phyloP scores from a whole-genome alignment of 73 alveolate genomes.

The Tetrahymena elliotti region DNA sequence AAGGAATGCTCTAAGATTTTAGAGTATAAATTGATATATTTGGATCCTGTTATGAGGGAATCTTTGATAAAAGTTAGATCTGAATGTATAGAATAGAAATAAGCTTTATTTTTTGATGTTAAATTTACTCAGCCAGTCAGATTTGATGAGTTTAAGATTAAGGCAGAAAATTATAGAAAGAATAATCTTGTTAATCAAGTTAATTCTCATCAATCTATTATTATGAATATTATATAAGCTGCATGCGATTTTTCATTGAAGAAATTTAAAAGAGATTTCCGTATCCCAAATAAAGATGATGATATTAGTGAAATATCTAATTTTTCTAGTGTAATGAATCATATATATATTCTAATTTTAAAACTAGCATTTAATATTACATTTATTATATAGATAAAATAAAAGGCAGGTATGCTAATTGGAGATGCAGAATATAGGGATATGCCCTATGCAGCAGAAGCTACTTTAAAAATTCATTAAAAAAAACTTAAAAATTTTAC shows the following conservation, averaged over 20 bases:
- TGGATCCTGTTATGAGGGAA: background rate
- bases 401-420: constrained; percentile 65
- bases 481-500: constrained; percentile 84
- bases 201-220: background rate
- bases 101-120: background rate
- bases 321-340: background rate
- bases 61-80: background rate
- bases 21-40: background rate
- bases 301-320: constrained; percentile 41
- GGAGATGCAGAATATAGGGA: constrained; percentile 76
- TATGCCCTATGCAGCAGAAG: constrained; percentile 96
- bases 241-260: constrained; percentile 44
- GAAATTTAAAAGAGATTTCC: constrained; percentile 66
- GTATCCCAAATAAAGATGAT: constrained; percentile 64
- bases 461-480: constrained; percentile 91
- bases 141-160: background rate
- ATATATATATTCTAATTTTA: background rate
- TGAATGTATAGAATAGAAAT: background rate
- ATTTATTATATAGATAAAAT: background rate
- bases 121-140: background rate
- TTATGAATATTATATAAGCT: background rate
- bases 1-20: constrained; percentile 26
- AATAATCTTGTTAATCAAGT: background rate
- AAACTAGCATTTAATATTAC: background rate
- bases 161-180: background rate